Evolutionary conservation across 305 asterid genomes (phyloP).

Genomic region (Solanum chacoense): DNA sequence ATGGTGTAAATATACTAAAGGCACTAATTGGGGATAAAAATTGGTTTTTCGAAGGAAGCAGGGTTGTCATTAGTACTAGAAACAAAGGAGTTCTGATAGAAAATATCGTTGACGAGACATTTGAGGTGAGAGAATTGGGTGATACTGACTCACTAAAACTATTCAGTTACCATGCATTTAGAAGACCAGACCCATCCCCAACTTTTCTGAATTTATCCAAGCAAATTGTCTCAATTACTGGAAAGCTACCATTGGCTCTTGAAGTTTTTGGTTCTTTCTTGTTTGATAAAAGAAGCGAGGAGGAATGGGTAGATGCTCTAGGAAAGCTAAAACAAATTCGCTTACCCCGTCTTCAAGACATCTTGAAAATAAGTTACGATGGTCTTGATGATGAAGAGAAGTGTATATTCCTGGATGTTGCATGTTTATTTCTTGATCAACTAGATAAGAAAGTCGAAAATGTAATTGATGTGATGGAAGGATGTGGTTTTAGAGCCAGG

Average conservation of each 20-base stretch:
- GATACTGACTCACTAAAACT: constrained; percentile 16
- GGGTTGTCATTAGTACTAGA: constrained; percentile 20
- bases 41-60: constrained; percentile 25
- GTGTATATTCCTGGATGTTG: constrained; percentile 24
- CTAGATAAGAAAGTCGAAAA: constrained; percentile 10
- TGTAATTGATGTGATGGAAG: constrained; percentile 18
- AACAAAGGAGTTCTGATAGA: constrained; percentile 6
- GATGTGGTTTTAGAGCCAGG: constrained; percentile 23
- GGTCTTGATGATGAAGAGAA: constrained; percentile 23
- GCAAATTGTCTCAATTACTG: constrained; percentile 14
- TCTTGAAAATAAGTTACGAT: constrained; percentile 21
- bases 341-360: constrained; percentile 9
- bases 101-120: not conserved
- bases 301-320: constrained; percentile 17
- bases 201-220: constrained; percentile 9
- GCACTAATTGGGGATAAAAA: constrained; percentile 3
- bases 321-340: constrained; percentile 20
- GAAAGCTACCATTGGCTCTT: constrained; percentile 25
- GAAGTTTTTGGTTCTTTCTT: constrained; percentile 26
- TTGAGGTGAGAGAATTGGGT: constrained; percentile 8
- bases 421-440: constrained; percentile 21
- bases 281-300: constrained; percentile 14
- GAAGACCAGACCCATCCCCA: constrained; percentile 14
- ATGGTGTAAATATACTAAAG: constrained; percentile 3
- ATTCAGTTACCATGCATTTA: constrained; percentile 19